phyloP scores from a whole-genome alignment of 1,139 yeast species.

The Diutina catenulata region DNA sequence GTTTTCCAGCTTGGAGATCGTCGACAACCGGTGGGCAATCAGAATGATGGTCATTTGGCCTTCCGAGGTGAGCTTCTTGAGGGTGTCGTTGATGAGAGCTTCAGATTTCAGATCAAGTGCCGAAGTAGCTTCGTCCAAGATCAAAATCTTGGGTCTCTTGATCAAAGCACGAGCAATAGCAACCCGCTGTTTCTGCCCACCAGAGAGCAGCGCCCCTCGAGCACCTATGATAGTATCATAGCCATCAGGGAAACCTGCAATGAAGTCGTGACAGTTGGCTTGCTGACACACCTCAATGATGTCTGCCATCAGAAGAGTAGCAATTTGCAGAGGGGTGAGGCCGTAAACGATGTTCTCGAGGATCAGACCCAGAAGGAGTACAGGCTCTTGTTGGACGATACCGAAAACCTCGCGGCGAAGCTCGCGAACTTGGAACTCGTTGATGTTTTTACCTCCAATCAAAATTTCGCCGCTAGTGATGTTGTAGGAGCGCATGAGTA shows the following conservation, averaged over 20 bases:
- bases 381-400: conserved; percentile 83
- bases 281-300: conserved; percentile 31
- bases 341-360: conserved; percentile 76
- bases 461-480: conserved; percentile 43
- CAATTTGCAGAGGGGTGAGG: conserved; percentile 41
- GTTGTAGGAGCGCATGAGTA: conserved; percentile 61
- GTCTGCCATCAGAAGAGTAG: conserved; percentile 27
- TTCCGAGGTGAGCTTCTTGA: conserved; percentile 36
- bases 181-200: conserved; percentile 86
- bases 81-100: conserved; percentile 48
- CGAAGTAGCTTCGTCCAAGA: conserved; percentile 71
- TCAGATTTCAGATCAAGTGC: conserved; percentile 72
- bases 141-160: conserved; percentile 47
- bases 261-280: conserved; percentile 48
- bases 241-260: conserved; percentile 37
- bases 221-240: conserved; percentile 43
- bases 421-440: conserved; percentile 55
- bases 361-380: conserved; percentile 67
- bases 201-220: conserved; percentile 52
- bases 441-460: conserved; percentile 57
- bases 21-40: conserved; percentile 83
- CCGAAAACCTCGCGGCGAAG: conserved; percentile 62
- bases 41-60: conserved; percentile 78
- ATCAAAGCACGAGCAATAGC: conserved; percentile 79
- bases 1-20: conserved; percentile 44